Percentiles rank a stretch among this genome's conserved stretches.
phyloP scores from a whole-genome alignment of 1,284 basidiomycete genomes.

The Moniliophthora roreri region DNA sequence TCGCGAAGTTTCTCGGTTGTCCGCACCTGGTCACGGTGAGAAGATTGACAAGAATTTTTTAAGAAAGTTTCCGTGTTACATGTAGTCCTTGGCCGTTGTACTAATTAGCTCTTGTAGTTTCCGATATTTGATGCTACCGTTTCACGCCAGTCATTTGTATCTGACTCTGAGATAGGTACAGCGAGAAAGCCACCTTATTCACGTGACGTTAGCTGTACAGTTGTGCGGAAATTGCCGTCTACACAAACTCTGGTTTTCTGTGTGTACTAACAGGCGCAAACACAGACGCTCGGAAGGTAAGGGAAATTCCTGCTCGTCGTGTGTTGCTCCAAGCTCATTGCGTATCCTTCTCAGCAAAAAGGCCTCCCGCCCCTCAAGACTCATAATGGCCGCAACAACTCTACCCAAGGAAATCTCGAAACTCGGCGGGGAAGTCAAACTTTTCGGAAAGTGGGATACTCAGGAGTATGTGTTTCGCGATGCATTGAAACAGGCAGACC shows the following conservation, averaged over 20 bases:
- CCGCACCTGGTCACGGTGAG: no score
- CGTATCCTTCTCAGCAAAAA: slow-evolving; percentile 2
- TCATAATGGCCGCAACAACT: slow-evolving; percentile 61
- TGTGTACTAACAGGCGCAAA: slow-evolving; percentile 47
- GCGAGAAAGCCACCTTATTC: background rate
- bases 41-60: no score
- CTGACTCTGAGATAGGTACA: no score
- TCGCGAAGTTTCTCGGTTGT: no score
- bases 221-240: slow-evolving; percentile 39
- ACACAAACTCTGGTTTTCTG: slow-evolving; percentile 47
- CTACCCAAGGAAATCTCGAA: slow-evolving; percentile 85
- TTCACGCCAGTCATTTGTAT: no score
- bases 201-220: slow-evolving; percentile 40
- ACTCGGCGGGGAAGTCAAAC: slow-evolving; percentile 86
- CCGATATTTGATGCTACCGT: no score
- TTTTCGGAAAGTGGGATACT: slow-evolving; percentile 97
- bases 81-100: no score
- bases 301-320: slow-evolving; percentile 8
- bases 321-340: background rate
- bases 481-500: slow-evolving; percentile 6
- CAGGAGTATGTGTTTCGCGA: slow-evolving; percentile 74
- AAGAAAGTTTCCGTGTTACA: no score
- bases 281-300: slow-evolving; percentile 35
- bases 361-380: slow-evolving; percentile 31
- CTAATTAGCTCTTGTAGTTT: no score